A percentile compares a stretch with the other conserved stretches of the same genome.
phyloP scores from a whole-genome alignment of 2,329 filamentous ascomycete species.

The Westerdykella ornata region DNA sequence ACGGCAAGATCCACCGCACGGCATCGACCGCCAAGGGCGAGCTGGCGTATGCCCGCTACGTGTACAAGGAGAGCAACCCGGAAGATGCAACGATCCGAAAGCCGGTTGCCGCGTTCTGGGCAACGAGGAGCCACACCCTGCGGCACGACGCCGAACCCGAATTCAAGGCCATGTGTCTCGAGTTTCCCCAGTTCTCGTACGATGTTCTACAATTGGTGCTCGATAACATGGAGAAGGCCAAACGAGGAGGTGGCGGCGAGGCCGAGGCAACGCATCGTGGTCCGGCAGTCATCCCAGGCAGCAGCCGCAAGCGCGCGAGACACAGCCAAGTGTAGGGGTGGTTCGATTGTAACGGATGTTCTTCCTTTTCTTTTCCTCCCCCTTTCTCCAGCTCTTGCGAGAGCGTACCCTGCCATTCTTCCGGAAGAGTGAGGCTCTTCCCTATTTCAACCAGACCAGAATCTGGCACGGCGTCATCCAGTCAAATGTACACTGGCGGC shows the following conservation, averaged over 20 bases:
- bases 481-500: too few species aligned
- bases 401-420: too few species aligned
- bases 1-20: constrained; percentile 87
- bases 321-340: constrained; percentile 13
- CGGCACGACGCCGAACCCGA: constrained; percentile 80
- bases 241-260: constrained; percentile 9
- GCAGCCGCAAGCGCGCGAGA: constrained; percentile 35
- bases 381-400: too few species aligned
- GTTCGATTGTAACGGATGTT: too few species aligned
- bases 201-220: constrained; percentile 70
- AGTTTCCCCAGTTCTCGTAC: constrained; percentile 87
- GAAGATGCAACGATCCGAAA: constrained; percentile 69
- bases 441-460: too few species aligned
- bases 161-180: constrained; percentile 77
- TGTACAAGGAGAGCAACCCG: constrained; percentile 67
- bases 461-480: too few species aligned
- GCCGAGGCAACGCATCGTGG: constrained; percentile 24
- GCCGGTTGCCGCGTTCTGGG: constrained; percentile 88
- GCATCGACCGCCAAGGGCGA: constrained; percentile 83
- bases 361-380: too few species aligned
- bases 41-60: constrained; percentile 84
- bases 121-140: constrained; percentile 68
- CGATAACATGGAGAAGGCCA: constrained; percentile 45
- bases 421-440: too few species aligned
- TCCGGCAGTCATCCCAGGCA: constrained; percentile 33